These are phyloP conservation scores for Glomus cerebriforme DNA, from an alignment of 192 early-diverging fungal species.

Conservation along the genomic window DNA sequence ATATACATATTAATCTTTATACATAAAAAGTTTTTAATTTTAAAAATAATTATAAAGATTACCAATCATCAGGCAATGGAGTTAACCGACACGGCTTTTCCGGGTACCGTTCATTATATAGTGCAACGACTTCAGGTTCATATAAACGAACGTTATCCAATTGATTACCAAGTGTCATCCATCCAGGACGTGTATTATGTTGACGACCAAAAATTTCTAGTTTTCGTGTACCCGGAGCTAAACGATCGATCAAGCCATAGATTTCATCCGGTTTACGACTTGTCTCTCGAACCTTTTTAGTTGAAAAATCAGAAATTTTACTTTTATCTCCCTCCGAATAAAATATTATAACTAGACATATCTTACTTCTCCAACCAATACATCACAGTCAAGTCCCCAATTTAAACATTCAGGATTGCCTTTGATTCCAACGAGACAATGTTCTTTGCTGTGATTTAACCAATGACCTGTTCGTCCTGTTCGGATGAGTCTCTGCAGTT, in stretches of 20 bases:
- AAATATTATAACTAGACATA: background rate
- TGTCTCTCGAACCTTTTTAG: conserved; percentile 49
- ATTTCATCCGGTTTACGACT: conserved; percentile 66
- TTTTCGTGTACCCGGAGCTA: conserved; percentile 58
- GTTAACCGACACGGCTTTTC: conserved; percentile 33
- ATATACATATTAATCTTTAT: no score
- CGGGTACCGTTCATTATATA: conserved; percentile 39
- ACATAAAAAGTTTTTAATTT: no score
- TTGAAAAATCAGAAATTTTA: background rate
- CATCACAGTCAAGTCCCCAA: conserved; percentile 56
- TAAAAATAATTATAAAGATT: background rate
- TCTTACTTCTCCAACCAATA: conserved; percentile 54
- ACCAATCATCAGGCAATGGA: conserved; percentile 27
- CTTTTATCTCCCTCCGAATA: background rate
- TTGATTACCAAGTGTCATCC: conserved; percentile 69
- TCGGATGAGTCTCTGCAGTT: conserved; percentile 61
- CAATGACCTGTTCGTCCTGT: conserved; percentile 69
- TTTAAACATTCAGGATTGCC: conserved; percentile 44
- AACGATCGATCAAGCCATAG: conserved; percentile 60
- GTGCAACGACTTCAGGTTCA: conserved; percentile 48
- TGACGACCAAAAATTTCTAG: conserved; percentile 61
- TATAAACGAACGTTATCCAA: conserved; percentile 54
- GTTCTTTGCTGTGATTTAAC: conserved; percentile 69
- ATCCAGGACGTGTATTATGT: conserved; percentile 63
- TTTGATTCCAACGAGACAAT: conserved; percentile 63